These are phyloP conservation scores for Cadophora sp. DNA, from an alignment of 2,329 filamentous ascomycete species.

Conservation along the genomic window DNA sequence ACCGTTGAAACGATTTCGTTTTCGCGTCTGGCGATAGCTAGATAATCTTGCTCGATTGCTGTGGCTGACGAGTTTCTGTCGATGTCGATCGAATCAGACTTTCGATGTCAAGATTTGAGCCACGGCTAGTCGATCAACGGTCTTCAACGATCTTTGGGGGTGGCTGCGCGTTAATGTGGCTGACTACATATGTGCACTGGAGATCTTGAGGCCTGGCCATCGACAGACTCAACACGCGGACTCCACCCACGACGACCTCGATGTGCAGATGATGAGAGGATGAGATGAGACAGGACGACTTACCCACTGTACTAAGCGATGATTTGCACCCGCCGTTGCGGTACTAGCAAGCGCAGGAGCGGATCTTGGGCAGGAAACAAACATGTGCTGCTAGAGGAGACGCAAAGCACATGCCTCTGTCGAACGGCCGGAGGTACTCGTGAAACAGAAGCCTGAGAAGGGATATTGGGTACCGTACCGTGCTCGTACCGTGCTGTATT, in stretches of 20 bases:
- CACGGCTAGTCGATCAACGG: neutral
- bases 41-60: conserved; percentile 4
- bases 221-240: neutral
- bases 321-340: neutral
- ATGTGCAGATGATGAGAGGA: neutral
- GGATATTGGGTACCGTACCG: neutral
- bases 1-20: neutral
- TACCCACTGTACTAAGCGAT: neutral
- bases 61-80: neutral
- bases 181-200: neutral
- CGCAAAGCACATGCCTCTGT: neutral
- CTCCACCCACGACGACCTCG: neutral
- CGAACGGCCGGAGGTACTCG: conserved; percentile 3
- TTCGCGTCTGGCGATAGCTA: neutral
- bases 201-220: conserved; percentile 4
- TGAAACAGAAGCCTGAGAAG: neutral
- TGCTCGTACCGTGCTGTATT: no score
- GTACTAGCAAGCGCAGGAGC: neutral
- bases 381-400: no score
- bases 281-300: neutral
- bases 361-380: neutral
- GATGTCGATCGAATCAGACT: conserved; percentile 9
- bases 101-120: neutral
- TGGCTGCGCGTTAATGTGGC: conserved; percentile 8
- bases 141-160: neutral